These are phyloP conservation scores for Zygoascus hellenicus DNA, from an alignment of 1,139 yeast genomes.

Conservation along the genomic window DNA sequence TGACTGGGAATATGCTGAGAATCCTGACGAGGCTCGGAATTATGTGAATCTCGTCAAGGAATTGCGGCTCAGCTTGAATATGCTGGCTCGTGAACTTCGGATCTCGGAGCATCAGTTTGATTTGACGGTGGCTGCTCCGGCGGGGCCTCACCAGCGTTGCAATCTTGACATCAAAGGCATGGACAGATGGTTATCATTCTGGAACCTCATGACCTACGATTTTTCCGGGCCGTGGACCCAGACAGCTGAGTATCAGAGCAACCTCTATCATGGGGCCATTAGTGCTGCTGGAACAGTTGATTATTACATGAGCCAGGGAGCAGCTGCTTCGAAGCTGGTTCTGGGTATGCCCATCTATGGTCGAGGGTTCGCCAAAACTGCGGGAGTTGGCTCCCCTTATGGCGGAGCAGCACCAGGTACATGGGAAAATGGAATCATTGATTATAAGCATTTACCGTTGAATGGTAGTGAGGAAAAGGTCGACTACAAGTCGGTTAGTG, in stretches of 20 bases:
- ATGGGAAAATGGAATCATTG: conserved; percentile 45
- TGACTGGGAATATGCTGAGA: conserved; percentile 89
- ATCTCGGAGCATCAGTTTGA: conserved; percentile 37
- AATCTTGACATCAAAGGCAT: conserved; percentile 45
- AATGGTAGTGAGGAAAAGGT: conserved; percentile 41
- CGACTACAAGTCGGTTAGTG: conserved; percentile 52
- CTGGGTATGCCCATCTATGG: conserved; percentile 92
- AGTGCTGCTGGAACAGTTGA: conserved; percentile 48
- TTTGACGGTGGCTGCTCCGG: conserved; percentile 75
- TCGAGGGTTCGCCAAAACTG: conserved; percentile 52
- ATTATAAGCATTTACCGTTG: conserved; percentile 49
- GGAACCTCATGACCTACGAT: conserved; percentile 93
- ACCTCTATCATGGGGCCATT: conserved; percentile 50
- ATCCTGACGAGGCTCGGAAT: conserved; percentile 40
- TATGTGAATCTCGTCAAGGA: conserved; percentile 43
- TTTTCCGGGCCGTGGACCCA: conserved; percentile 74
- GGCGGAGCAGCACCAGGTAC: conserved; percentile 43
- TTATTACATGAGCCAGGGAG: conserved; percentile 41
- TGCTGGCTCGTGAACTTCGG: conserved; percentile 31
- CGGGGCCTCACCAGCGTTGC: conserved; percentile 44
- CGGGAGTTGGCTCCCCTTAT: conserved; percentile 42
- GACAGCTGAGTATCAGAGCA: conserved; percentile 61
- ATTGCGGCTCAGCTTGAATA: conserved; percentile 42
- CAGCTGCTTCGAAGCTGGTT: conserved; percentile 49
- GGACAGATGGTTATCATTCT: conserved; percentile 54